Conservation (phyloP, 208 protist species). For the Acanthamoeba castellanii region DNA sequence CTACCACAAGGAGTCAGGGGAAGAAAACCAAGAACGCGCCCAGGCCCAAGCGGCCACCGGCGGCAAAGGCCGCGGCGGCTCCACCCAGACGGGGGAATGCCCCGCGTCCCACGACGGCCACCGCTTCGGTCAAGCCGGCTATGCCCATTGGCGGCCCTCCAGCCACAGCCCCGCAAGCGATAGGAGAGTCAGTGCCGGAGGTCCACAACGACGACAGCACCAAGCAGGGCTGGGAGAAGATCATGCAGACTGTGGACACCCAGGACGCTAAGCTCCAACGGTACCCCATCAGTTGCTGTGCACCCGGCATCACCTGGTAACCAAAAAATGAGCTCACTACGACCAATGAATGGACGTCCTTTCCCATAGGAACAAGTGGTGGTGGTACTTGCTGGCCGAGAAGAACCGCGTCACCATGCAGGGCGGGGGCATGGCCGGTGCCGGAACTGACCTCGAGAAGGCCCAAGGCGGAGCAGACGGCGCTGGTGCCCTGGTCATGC, state of each 20-base stretch:
- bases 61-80: no score
- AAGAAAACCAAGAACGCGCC: no score
- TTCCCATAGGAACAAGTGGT: background rate
- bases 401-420: background rate
- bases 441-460: background rate
- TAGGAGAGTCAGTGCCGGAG: no score
- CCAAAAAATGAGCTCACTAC: background rate
- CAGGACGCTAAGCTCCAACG: background rate
- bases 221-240: slow-evolving; percentile 31
- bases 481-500: no score
- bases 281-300: background rate
- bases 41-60: no score
- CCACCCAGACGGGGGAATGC: no score
- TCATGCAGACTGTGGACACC: slow-evolving; percentile 8
- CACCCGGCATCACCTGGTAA: background rate
- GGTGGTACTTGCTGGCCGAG: slow-evolving; percentile 28
- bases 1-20: no score
- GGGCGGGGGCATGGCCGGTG: background rate
- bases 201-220: background rate
- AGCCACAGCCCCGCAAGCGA: no score
- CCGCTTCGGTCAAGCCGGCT: no score
- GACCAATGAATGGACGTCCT: no score
- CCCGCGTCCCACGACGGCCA: no score
- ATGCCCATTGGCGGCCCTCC: no score
- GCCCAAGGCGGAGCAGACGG: background rate